Conservation (phyloP, 2,329 filamentous ascomycete genomes). For the Sporothrix protearum region DNA sequence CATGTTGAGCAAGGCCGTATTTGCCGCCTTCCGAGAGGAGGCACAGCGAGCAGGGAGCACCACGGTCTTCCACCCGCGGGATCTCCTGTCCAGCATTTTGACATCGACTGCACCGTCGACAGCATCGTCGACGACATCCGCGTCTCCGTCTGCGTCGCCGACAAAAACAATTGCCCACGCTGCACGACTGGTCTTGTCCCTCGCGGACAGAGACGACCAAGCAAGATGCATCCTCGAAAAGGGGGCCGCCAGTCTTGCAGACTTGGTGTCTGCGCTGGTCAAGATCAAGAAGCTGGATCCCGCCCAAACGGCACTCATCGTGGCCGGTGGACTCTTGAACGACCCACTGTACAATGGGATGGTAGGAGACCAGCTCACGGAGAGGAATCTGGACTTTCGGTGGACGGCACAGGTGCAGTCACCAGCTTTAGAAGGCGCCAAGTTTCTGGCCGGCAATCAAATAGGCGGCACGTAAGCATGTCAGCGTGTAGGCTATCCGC, state of each 20-base stretch:
- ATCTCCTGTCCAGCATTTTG: constrained; percentile 11
- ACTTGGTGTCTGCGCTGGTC: constrained; percentile 14
- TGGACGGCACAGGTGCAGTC: neutral
- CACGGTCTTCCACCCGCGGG: neutral
- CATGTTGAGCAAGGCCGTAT: neutral
- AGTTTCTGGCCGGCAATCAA: neutral
- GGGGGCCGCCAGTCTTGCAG: constrained; percentile 5
- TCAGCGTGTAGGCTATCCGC: neutral
- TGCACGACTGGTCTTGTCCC: constrained; percentile 8
- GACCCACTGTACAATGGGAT: neutral
- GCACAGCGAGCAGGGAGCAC: neutral
- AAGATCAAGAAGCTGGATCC: neutral
- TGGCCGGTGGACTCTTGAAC: constrained; percentile 16
- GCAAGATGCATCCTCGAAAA: constrained; percentile 9
- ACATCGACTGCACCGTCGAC: neutral
- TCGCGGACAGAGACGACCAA: neutral
- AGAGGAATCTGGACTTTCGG: neutral
- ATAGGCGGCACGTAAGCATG: too few relatives aligned
- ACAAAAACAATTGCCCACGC: constrained; percentile 11
- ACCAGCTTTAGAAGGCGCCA: constrained; percentile 18
- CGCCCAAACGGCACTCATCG: constrained; percentile 9
- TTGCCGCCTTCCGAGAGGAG: neutral
- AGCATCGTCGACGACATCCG: neutral
- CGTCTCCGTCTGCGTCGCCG: neutral
- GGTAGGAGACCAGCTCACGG: neutral